A percentile compares a stretch with the other conserved stretches of the same genome.
These are phyloP conservation scores for Nemania sp. DNA, from an alignment of 2,329 filamentous ascomycete genomes.

Conservation along the genomic window DNA sequence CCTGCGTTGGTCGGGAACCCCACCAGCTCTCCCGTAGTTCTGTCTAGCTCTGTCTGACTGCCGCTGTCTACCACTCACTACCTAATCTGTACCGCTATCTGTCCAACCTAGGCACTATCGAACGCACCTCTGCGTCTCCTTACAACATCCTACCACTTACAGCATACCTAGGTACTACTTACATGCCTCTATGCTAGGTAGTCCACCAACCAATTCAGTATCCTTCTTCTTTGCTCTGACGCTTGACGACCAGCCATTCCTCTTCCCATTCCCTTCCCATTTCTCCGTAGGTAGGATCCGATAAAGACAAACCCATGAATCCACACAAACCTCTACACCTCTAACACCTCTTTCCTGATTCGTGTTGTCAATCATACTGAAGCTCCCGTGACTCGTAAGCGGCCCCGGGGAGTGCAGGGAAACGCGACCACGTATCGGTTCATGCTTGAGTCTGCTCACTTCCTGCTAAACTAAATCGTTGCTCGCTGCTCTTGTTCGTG, in stretches of 20 bases:
- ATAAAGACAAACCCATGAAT: conserved; percentile 1
- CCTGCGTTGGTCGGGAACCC: not conserved
- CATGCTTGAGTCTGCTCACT: conserved; percentile 7
- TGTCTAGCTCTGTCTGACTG: not conserved
- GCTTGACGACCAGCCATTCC: not conserved
- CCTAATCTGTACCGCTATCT: not conserved
- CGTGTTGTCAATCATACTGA: conserved; percentile 5
- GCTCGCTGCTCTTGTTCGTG: not conserved
- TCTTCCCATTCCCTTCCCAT: no score
- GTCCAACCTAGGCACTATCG: no score
- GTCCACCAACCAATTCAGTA: not conserved
- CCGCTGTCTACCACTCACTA: not conserved
- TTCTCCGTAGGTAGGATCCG: not conserved
- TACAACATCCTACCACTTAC: not conserved
- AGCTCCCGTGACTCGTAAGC: conserved; percentile 14
- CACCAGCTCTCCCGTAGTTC: conserved; percentile 3
- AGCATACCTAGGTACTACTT: not conserved
- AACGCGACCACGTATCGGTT: conserved; percentile 1
- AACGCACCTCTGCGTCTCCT: not conserved
- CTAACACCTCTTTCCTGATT: conserved; percentile 4
- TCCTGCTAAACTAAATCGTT: conserved; percentile 2
- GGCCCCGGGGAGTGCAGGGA: not conserved
- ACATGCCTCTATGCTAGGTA: not conserved
- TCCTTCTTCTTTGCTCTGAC: not conserved
- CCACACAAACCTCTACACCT: not conserved